Evolutionary conservation across 768 basidiomycete species (phyloP).

Genomic region (Cantharellus anzutake): DNA sequence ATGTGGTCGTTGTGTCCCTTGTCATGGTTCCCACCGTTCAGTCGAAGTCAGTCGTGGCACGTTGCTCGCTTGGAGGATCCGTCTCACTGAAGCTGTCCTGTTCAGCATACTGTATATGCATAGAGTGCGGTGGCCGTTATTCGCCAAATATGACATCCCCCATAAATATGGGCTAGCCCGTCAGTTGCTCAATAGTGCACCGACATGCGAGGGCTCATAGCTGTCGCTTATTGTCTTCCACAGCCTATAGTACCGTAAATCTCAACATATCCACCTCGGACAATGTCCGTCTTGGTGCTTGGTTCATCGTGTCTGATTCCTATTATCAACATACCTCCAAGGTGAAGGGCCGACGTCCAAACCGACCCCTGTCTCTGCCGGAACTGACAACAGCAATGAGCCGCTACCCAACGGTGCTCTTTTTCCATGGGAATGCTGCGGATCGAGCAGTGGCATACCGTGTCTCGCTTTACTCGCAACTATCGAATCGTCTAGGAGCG

Average conservation of each 20-base stretch:
- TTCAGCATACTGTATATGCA: slow-evolving; percentile 6
- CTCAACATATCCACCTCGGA: slow-evolving; percentile 53
- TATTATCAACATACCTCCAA: slow-evolving; percentile 28
- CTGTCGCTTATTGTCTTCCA: too few relatives aligned
- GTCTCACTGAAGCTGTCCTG: not conserved
- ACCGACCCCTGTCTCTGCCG: slow-evolving; percentile 3
- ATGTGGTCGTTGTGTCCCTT: slow-evolving; percentile 1
- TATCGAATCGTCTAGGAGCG: slow-evolving; percentile 39
- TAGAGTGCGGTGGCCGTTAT: slow-evolving; percentile 2
- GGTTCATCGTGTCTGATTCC: slow-evolving; percentile 58
- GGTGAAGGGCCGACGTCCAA: slow-evolving; percentile 15
- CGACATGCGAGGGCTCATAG: too few relatives aligned
- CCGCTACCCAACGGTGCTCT: slow-evolving; percentile 59
- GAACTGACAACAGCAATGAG: slow-evolving; percentile 29
- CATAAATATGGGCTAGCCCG: slow-evolving; percentile 6
- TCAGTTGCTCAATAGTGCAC: not conserved
- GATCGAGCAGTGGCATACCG: slow-evolving; percentile 53
- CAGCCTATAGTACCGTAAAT: slow-evolving; percentile 21
- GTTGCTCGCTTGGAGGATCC: not conserved
- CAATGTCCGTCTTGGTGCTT: slow-evolving; percentile 64
- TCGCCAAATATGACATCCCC: slow-evolving; percentile 2
- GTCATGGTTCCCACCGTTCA: slow-evolving; percentile 4
- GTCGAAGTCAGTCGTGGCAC: slow-evolving; percentile 4
- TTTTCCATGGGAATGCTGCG: slow-evolving; percentile 78
- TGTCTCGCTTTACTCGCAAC: slow-evolving; percentile 45